Base-by-base conservation (phyloP, 306 rosid genomes). In the Vigna mungo region DNA sequence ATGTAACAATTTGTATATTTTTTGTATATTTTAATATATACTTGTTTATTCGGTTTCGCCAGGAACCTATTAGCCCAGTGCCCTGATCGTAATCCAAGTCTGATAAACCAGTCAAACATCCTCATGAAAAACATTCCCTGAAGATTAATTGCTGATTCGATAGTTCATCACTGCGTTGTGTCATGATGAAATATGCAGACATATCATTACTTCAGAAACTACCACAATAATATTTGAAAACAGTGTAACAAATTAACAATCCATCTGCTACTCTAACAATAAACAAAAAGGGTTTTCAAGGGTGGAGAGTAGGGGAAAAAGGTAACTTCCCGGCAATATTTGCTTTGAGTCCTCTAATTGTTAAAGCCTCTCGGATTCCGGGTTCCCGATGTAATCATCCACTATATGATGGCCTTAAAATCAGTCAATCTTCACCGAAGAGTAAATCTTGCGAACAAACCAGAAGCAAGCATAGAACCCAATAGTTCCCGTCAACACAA, bases 391-490 rank as follows among this genome's bases (percentile, higher is more conserved):
- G 39, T 62, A 69, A 34, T 60, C 77, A 48, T 10, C 76, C 80
- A 43, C 30, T 73, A 8, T 54, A 56, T 23, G 82, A 34, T 20
- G 79, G 81, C 80, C 73, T 67, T 30, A 81, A 52, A 80, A 83
- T 95, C 89, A 95, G 90, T 95, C 99, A 13, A 95, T 92, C 89
- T 95, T 95, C 88, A 95, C 97, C 9, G 99, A 95, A 44, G 99
- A 91, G 84, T 95, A 95, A 84, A 95, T 95, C 86, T 89, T 91
- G 76, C 94, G 92, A 60, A 92, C 98, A 82, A 95, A 95, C 99
- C 97, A 95, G 88, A 95, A 89, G 85, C 98, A 92, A 2, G 99
- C 96, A 44, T 95, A 95, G 93, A 92, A 92, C 78, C 99, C 99
- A 20, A 95, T 95, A 27, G 99, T 91, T 63, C 99, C 99, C 0